Base-by-base conservation (phyloP, 2,329 filamentous ascomycete genomes). In the Colletotrichum siamense region DNA sequence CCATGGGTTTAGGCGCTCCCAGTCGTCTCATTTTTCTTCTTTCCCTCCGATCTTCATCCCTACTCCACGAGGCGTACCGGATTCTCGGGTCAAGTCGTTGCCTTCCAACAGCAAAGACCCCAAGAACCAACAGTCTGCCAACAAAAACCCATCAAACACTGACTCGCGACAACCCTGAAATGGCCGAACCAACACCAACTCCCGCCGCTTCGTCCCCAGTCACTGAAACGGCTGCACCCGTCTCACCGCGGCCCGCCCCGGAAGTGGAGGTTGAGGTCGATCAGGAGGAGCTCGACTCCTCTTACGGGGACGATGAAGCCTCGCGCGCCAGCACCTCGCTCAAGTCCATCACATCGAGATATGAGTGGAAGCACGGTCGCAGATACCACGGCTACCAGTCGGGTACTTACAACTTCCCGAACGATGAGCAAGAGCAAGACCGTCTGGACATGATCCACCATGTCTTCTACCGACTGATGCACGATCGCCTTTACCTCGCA, bases 391-490 rank as follows among this genome's bases (percentile, higher is more conserved):
- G 55, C 16, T 79, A 77, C 32, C 71, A 69, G n/a, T 67, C 67
- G 9, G 73, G 77, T 6, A 26, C 32, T 3, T 79, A 85, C 64
- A 81, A 79, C 24, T 84, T 84, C 26, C 84, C 84, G 30, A 85
- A 86, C 32, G 85, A 86, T 28, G 83, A 86, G 49, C 71, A 77
- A 10, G 84, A 87, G 69, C 84, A 86, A 63, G 82, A 85, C 52
- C 83, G 85, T 0, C 80, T 87, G 3, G 85, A 87, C 62, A 85
- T 86, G 79, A 73, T 84, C 5, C 85, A 87, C 70, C 81, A 86
- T 49, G 81, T 84, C 16, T 83, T 82, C 22, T 79, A 64, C 15
- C 65, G 71, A 22, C 79, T 83, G 18, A 72, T 84, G 16, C 79
- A 82, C n/a, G 83, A 84, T 66, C 65, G 36, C 4, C 71, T 74